Evolutionary conservation across 306 rosid species (phyloP).

Genomic region (Prunus armeniaca): DNA sequence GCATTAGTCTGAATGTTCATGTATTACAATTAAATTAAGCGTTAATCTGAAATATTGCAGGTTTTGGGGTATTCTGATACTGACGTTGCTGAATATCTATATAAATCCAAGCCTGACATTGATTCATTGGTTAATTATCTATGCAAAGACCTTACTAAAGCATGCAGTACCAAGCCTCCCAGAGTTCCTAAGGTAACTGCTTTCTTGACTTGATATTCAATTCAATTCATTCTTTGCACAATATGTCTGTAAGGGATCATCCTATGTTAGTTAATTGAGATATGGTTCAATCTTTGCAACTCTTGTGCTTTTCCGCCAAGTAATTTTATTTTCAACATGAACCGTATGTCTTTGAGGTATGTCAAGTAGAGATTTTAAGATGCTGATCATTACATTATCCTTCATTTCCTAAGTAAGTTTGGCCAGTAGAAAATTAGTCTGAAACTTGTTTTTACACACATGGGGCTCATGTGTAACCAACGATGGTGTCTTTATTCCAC

Average conservation of each 20-base stretch:
- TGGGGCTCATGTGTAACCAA: background rate
- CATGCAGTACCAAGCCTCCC: conserved; percentile 77
- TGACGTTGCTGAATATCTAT: conserved; percentile 86
- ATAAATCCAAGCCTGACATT: conserved; percentile 57
- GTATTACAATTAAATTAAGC: conserved; percentile 2
- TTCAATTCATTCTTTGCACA: conserved; percentile 8
- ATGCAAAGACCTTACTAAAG: conserved; percentile 71
- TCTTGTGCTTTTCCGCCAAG: background rate
- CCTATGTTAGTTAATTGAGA: background rate
- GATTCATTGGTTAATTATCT: conserved; percentile 59
- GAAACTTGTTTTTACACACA: background rate
- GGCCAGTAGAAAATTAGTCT: background rate
- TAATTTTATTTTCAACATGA: background rate
- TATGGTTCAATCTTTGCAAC: background rate
- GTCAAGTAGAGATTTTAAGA: too few relatives aligned
- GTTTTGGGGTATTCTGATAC: conserved; percentile 91
- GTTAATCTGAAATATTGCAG: conserved; percentile 41
- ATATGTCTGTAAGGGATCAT: background rate
- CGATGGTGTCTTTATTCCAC: background rate
- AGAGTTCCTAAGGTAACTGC: conserved; percentile 83
- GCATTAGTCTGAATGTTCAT: background rate
- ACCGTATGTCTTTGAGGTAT: too few relatives aligned
- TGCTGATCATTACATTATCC: background rate
- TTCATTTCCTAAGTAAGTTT: background rate
- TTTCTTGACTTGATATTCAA: conserved; percentile 22